Evolutionary conservation across 352 stramenopile species (phyloP), one percentile per base, ranked within the genome.

Genomic region (Aphanomyces euteiches): DNA sequence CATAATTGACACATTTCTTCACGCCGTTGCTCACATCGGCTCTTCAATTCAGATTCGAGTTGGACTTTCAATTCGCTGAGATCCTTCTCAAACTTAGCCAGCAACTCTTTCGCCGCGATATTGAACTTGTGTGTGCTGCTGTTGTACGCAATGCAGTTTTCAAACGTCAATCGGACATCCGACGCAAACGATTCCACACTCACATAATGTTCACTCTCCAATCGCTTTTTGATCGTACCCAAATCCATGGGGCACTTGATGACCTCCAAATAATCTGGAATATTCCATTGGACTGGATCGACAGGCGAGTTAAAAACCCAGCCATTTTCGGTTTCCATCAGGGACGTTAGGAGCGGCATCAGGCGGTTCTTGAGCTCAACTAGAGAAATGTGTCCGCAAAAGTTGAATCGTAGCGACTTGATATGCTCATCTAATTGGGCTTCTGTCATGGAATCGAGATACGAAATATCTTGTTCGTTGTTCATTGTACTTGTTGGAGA

Each of bases 201-300:
- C 74, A 86, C 90, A 83, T 99, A 99, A 56, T 95, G 88, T 64
- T 95, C 90, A 74, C 90, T 96, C 70, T 99, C 96, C 37, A 99
- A 73, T 1, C 91, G 83, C 76, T 98, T 98, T 75, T 97, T 96
- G 74, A 99, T 98, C n/a, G 96, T 98, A 19, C 96, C 95, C 19
- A 99, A 83, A 79, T 99, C 97, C 97, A 99, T 99, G 0, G 97
- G 97, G 57, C 92, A 94, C 74, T 98, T 98, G 76, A 99, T 92
- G 37, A 96, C 90, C 41, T 96, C 83, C 63, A 94, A 92, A 67
- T 96, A 96, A 72, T 96, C 88, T 2, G 91, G 91, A 63, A 98
- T 96, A 57, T 94, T 89, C 76, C 96, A 89, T 64, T 92, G 84
- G 63, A 97, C 89, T 6, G 97, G 92, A 81, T 99, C 96, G 17